Conservation (phyloP, 192 early-diverging fungal genomes). For the Tieghemiomyces parasiticus region DNA sequence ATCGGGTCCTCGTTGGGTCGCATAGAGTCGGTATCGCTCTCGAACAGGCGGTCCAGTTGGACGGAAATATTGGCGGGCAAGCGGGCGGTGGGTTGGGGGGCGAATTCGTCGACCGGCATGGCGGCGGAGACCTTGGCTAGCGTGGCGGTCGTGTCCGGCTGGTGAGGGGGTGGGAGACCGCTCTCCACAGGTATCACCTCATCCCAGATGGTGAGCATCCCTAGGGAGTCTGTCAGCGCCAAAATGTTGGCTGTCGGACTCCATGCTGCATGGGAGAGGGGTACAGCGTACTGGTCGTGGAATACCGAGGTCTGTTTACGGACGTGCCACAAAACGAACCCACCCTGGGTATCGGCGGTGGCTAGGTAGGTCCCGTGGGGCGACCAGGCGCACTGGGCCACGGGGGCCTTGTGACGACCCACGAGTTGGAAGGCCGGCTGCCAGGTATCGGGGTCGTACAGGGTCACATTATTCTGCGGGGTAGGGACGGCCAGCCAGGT, state of each 20-base stretch:
- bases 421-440: slow-evolving; percentile 16
- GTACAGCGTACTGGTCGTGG: slow-evolving; percentile 18
- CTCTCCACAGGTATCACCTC: slow-evolving; percentile 30
- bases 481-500: slow-evolving; percentile 41
- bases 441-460: slow-evolving; percentile 24
- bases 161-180: slow-evolving; percentile 21
- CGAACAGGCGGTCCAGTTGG: slow-evolving; percentile 17
- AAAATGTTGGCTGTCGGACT: slow-evolving; percentile 46
- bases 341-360: slow-evolving; percentile 22
- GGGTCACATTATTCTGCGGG: slow-evolving; percentile 20
- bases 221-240: slow-evolving; percentile 36
- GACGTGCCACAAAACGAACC: slow-evolving; percentile 52
- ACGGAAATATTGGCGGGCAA: slow-evolving; percentile 12
- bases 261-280: slow-evolving; percentile 47
- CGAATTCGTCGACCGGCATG: too few species aligned
- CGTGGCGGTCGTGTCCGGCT: slow-evolving; percentile 1
- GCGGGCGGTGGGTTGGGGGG: too few species aligned
- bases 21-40: slow-evolving; percentile 6
- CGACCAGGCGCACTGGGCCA: slow-evolving; percentile 43
- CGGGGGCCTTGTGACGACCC: slow-evolving; percentile 20
- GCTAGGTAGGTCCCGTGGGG: slow-evolving; percentile 45
- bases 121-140: slow-evolving; percentile 5
- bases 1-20: slow-evolving; percentile 10
- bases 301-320: slow-evolving; percentile 27
- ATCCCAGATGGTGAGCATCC: slow-evolving; percentile 40